Evolutionary conservation across 306 rosid species (phyloP).

Genomic region (Begonia fuchsioides): DNA sequence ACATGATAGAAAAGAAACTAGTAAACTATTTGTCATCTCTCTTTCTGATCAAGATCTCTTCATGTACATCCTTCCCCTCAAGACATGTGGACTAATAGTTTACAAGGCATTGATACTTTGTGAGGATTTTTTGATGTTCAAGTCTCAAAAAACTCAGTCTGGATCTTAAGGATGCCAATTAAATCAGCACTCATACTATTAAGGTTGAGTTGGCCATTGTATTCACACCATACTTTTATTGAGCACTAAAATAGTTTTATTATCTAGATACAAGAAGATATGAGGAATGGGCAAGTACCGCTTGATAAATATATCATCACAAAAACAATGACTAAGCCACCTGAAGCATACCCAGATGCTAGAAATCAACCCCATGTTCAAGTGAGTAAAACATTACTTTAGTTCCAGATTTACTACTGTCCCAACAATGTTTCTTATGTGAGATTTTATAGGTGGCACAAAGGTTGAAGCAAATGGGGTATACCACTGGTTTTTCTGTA

Average conservation of each 20-base stretch:
- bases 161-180: neutral
- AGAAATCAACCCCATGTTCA: slow-evolving; percentile 97
- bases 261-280: slow-evolving; percentile 80
- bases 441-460: slow-evolving; percentile 66
- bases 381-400: slow-evolving; percentile 30
- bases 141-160: neutral
- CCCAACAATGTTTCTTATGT: slow-evolving; percentile 12
- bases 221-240: slow-evolving; percentile 1
- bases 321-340: slow-evolving; percentile 84
- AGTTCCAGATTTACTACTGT: neutral
- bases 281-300: slow-evolving; percentile 68
- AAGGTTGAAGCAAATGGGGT: slow-evolving; percentile 81
- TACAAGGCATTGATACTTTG: neutral
- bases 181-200: neutral
- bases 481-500: slow-evolving; percentile 72
- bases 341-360: slow-evolving; percentile 93
- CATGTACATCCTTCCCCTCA: neutral
- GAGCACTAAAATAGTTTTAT: slow-evolving; percentile 5
- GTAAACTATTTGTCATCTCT: neutral
- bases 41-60: neutral
- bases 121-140: too few species aligned
- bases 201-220: neutral
- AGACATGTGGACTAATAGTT: too few species aligned
- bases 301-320: slow-evolving; percentile 87
- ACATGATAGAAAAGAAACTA: neutral